Percentiles rank a stretch among this genome's conserved stretches.
Evolutionary conservation across 2,329 filamentous ascomycete species (phyloP).

Genomic region (Alternaria novae-zelandiae): DNA sequence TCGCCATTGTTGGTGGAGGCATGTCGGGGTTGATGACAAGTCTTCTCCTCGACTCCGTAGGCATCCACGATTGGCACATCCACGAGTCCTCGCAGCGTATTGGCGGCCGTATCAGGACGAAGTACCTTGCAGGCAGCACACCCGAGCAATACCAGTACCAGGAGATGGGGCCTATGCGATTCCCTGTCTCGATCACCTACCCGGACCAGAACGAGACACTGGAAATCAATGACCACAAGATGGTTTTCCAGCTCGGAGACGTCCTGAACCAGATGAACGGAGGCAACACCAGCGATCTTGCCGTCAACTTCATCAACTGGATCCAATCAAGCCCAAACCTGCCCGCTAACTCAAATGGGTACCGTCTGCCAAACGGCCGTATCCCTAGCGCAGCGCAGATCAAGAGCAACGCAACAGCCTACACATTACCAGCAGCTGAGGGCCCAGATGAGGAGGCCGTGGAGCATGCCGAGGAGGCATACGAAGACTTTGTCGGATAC

Average conservation of each 20-base stretch:
- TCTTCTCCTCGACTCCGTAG: constrained; percentile 56
- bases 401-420: constrained; percentile 31
- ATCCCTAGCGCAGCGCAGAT: constrained; percentile 42
- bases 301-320: constrained; percentile 69
- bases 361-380: constrained; percentile 41
- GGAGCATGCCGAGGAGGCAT: constrained; percentile 26
- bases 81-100: constrained; percentile 66
- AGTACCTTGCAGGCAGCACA: constrained; percentile 64
- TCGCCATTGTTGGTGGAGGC: constrained; percentile 70
- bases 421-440: constrained; percentile 18
- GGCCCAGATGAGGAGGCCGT: constrained; percentile 27
- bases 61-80: constrained; percentile 67
- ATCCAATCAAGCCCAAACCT: constrained; percentile 64
- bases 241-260: constrained; percentile 69
- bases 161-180: constrained; percentile 71
- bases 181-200: constrained; percentile 61
- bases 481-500: constrained; percentile 25
- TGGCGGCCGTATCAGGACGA: constrained; percentile 69
- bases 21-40: constrained; percentile 69
- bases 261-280: constrained; percentile 66
- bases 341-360: constrained; percentile 50
- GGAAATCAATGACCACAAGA: constrained; percentile 67
- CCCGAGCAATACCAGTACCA: constrained; percentile 71
- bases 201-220: constrained; percentile 61
- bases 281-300: constrained; percentile 53